Evolutionary conservation across 2,329 filamentous ascomycete genomes (phyloP).

Genomic region (Scopulariopsis brevicaulis): DNA sequence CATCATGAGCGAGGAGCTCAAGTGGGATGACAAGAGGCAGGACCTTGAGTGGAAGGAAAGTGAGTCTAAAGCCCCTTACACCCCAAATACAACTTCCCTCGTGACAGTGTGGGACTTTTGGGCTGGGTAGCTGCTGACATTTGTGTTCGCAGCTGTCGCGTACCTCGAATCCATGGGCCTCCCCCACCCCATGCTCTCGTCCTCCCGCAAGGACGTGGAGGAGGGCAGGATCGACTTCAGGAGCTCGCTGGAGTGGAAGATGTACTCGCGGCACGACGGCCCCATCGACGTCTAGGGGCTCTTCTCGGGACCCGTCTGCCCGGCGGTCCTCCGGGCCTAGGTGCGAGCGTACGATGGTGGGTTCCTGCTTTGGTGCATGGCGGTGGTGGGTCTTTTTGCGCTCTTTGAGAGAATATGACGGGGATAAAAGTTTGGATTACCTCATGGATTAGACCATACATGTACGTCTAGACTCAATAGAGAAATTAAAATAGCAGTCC

Average conservation of each 20-base stretch:
- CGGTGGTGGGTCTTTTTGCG: neutral
- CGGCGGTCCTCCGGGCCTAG: neutral
- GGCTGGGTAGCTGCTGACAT: neutral
- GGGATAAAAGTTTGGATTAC: neutral
- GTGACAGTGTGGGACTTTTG: neutral
- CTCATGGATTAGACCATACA: neutral
- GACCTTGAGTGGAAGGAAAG: constrained; percentile 72
- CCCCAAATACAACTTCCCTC: neutral
- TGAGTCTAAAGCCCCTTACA: constrained; percentile 22
- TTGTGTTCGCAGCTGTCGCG: constrained; percentile 29
- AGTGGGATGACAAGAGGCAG: constrained; percentile 64
- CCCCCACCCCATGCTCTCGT: constrained; percentile 45
- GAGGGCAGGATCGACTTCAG: constrained; percentile 46
- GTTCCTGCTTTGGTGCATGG: neutral
- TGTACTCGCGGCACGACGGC: constrained; percentile 50
- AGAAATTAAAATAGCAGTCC: no score
- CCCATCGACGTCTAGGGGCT: constrained; percentile 21
- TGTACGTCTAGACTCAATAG: neutral
- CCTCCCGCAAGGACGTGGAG: constrained; percentile 50
- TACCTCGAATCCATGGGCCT: constrained; percentile 57
- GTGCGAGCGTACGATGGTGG: neutral
- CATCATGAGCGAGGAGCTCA: constrained; percentile 74
- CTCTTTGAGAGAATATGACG: neutral
- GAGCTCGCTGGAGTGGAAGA: constrained; percentile 45
- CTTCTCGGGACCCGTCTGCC: neutral